These are phyloP conservation scores for Aphanomyces euteiches DNA, from an alignment of 352 stramenopile genomes.

Conservation along the genomic window DNA sequence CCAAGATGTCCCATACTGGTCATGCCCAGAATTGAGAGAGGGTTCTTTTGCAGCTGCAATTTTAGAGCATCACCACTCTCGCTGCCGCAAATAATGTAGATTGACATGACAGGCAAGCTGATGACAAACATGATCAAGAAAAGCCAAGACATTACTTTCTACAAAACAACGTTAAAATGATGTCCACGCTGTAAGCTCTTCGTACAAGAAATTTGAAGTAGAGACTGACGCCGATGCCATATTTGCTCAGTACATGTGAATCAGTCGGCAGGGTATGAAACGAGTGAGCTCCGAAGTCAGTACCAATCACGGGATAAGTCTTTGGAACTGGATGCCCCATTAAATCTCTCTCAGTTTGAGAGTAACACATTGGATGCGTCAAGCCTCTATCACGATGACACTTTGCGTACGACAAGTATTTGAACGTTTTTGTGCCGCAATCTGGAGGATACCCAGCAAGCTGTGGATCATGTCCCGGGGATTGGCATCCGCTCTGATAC, in stretches of 20 bases:
- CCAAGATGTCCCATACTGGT: constrained; percentile 76
- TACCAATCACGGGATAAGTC: constrained; percentile 53
- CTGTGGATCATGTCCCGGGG: constrained; percentile 52
- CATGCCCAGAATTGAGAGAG: constrained; percentile 59
- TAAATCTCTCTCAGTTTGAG: constrained; percentile 47
- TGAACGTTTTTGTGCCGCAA: constrained; percentile 65
- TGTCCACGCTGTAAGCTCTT: too few relatives aligned
- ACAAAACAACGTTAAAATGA: neutral
- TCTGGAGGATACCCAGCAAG: constrained; percentile 68
- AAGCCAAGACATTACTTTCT: constrained; percentile 77
- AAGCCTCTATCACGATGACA: constrained; percentile 59
- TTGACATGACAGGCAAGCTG: constrained; percentile 50
- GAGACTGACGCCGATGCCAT: constrained; percentile 67
- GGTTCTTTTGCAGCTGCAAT: constrained; percentile 63
- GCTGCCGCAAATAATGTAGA: constrained; percentile 66
- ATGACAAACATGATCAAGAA: constrained; percentile 73
- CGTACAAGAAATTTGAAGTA: constrained; percentile 80
- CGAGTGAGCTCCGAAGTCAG: constrained; percentile 71
- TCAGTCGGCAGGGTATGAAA: constrained; percentile 73
- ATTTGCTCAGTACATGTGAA: constrained; percentile 70
- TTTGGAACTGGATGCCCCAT: constrained; percentile 48
- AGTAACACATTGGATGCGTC: constrained; percentile 76
- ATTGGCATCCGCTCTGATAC: constrained; percentile 8
- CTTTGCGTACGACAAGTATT: constrained; percentile 79
- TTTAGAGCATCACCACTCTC: constrained; percentile 49